Percentiles rank a stretch among this genome's conserved stretches.
phyloP scores from a whole-genome alignment of 306 rosid genomes.

The Corylus heterophylla region DNA sequence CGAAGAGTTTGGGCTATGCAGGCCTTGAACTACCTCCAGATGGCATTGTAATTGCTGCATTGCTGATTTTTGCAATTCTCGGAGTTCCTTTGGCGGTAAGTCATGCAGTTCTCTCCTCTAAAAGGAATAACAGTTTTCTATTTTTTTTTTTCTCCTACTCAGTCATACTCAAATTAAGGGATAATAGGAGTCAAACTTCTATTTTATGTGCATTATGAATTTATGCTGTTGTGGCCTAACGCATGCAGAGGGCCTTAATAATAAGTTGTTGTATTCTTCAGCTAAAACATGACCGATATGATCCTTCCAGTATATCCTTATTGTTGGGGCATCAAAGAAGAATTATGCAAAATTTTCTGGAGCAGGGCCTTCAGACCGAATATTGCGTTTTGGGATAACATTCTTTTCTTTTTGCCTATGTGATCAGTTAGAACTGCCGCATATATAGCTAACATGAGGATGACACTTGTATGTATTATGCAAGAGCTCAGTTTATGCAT shows the following conservation, averaged over 20 bases:
- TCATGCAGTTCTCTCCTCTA: conserved; percentile 30
- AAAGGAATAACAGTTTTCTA: conserved; percentile 8
- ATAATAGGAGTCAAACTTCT: neutral
- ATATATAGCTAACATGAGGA: neutral
- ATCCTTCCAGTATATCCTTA: neutral
- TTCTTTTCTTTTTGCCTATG: neutral
- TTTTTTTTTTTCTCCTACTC: neutral
- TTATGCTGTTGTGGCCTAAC: neutral
- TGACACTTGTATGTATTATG: neutral
- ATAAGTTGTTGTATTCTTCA: neutral
- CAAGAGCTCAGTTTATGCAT: neutral
- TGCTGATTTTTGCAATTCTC: conserved; percentile 71
- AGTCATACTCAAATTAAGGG: neutral
- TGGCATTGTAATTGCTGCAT: conserved; percentile 64
- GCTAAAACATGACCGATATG: neutral
- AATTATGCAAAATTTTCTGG: neutral
- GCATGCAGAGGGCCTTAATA: neutral
- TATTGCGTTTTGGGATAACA: neutral
- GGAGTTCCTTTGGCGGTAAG: conserved; percentile 88
- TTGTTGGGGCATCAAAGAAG: neutral
- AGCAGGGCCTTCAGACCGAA: neutral
- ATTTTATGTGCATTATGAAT: neutral
- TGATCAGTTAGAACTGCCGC: neutral
- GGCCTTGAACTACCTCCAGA: conserved; percentile 63
- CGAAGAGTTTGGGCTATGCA: conserved; percentile 45